These are phyloP conservation scores for Zarea fungicola DNA, from an alignment of 2,329 filamentous ascomycete species.

Conservation along the genomic window DNA sequence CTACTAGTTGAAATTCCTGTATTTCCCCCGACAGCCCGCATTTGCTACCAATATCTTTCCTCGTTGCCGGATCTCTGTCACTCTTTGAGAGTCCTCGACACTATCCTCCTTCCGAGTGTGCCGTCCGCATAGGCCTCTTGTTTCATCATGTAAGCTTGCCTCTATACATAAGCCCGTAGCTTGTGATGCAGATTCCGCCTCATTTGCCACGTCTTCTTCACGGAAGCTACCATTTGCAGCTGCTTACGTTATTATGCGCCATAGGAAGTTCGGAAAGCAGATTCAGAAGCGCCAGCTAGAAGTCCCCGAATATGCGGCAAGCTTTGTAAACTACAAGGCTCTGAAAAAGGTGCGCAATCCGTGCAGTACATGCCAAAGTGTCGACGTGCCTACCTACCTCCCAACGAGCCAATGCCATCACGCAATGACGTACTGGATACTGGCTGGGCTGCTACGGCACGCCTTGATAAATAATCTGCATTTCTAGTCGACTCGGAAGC, in stretches of 20 bases:
- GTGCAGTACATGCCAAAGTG: background rate
- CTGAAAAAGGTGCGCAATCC: conserved; percentile 85
- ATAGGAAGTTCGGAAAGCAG: conserved; percentile 99
- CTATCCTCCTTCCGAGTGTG: too few species aligned
- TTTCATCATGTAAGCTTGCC: conserved; percentile 31
- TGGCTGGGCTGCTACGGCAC: too few species aligned
- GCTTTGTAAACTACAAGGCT: conserved; percentile 99
- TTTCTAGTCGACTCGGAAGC: too few species aligned
- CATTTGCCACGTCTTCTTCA: background rate
- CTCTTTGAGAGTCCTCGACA: too few species aligned
- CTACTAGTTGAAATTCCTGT: background rate
- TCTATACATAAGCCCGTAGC: background rate
- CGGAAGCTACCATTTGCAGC: background rate
- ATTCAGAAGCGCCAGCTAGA: conserved; percentile 99
- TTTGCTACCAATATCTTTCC: too few species aligned
- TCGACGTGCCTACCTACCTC: background rate
- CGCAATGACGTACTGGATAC: background rate
- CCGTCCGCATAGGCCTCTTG: conserved; percentile 15
- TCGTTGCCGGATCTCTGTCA: too few species aligned
- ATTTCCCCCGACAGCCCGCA: background rate
- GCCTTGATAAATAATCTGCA: too few species aligned
- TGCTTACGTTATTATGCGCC: conserved; percentile 9
- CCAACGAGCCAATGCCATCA: background rate
- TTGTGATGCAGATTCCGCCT: background rate
- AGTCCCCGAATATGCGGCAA: conserved; percentile 97